Base-by-base conservation (phyloP, 2,329 filamentous ascomycete genomes). In the Stenocarpella maydis region DNA sequence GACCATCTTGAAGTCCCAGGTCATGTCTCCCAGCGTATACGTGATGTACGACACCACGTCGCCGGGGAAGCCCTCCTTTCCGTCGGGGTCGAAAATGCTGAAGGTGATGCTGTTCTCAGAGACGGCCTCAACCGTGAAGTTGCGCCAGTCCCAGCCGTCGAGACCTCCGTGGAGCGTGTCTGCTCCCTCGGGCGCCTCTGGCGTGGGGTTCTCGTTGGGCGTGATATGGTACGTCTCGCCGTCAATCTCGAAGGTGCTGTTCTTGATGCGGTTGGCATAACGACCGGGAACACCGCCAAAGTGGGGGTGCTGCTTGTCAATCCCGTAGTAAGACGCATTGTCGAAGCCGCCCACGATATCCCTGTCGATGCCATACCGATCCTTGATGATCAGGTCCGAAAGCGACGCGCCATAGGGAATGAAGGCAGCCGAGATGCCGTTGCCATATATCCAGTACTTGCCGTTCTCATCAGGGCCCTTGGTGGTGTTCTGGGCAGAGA, bases 221-320 rank as follows among this genome's bases (percentile, higher is more conserved):
- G 81, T 75, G 67, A 92, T 80, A 71, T 90, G 79, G 78, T 88
- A 92, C 4, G 78, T 81, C 66, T 81, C 79, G 65, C 89, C 90
- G 73, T 92, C 91, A 69, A 93, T 88, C 70, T 82, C 84, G 75
- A 93, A 93, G 7, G 86, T 90, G 78, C 88, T 90, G 83, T 94
- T 94, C 84, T 88, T 89, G 83, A 94, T 94, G 73, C 92, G 90
- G 79, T 95, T 95, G 69, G 92, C 92, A 77, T 95, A 95, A 67
- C 92, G 89, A 55, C 91, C 92, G 0, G 91, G 91, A 0, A 95
- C 88, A 74, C 89, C 83, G 69, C 91, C 92, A 73, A 92, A 90
- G 82, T 94, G 91, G 63, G 87, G 89, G 78, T 94, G 92, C 71
- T 86, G 82, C 70, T 80, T 80, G 78, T 93, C 90, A 60, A 88